These are phyloP conservation scores for Penicillium sclerotigenum DNA, from an alignment of 2,329 filamentous ascomycete species.

Conservation along the genomic window DNA sequence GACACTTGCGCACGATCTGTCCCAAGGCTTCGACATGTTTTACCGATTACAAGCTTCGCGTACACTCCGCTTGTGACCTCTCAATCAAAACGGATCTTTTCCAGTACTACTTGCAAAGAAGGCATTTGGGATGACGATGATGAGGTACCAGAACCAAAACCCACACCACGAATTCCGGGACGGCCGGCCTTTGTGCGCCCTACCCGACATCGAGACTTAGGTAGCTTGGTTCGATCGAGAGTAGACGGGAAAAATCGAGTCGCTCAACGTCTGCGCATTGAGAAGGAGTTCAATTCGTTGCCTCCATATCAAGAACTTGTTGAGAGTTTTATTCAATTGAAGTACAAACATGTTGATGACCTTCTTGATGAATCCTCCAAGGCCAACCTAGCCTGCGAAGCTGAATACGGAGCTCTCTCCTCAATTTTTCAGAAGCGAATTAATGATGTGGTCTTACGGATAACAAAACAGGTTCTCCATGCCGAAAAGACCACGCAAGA, in stretches of 20 bases:
- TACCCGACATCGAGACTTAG: not conserved
- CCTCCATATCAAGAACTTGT: not conserved
- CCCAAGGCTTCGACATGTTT: not conserved
- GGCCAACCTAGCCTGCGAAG: not conserved
- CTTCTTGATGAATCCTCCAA: not conserved
- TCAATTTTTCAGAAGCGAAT: not conserved
- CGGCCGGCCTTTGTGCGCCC: not conserved
- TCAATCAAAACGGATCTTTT: not conserved
- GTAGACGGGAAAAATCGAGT: not conserved
- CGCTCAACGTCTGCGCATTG: not conserved
- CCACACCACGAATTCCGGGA: not conserved
- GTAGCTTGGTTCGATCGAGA: conserved; percentile 1
- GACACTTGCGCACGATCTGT: not conserved
- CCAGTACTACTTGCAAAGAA: not conserved
- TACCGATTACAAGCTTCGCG: not conserved
- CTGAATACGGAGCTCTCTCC: not conserved
- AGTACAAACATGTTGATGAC: conserved; percentile 1
- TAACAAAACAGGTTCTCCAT: not conserved
- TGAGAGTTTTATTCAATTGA: not conserved
- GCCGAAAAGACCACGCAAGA: not conserved
- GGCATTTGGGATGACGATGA: conserved; percentile 8
- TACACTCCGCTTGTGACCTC: not conserved
- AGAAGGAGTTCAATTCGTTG: not conserved
- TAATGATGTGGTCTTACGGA: not conserved
- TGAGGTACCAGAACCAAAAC: not conserved